A percentile compares a stretch with the other conserved stretches of the same genome.
Evolutionary conservation across 108 stramenopile species (phyloP).

Genomic region (Mediolabrus comicus): DNA sequence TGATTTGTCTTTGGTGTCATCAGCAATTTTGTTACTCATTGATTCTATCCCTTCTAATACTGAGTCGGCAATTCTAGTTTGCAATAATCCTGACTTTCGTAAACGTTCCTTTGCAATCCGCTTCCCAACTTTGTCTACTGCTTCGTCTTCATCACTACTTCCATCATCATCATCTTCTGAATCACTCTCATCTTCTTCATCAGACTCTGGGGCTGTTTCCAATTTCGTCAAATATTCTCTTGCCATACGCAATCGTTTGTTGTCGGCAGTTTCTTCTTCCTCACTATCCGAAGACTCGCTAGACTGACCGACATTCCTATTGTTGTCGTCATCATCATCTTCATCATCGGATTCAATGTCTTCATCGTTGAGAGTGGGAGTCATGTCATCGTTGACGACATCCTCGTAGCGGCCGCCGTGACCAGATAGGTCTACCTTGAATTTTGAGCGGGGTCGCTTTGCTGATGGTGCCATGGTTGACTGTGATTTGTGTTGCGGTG

Average conservation of each 20-base stretch:
- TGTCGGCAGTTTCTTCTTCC: slow-evolving; percentile 77
- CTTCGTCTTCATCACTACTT: slow-evolving; percentile 33
- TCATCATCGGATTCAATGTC: slow-evolving; percentile 42
- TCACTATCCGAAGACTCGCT: slow-evolving; percentile 48
- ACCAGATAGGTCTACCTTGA: slow-evolving; percentile 37
- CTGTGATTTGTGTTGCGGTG: too few species aligned
- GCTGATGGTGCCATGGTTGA: not conserved
- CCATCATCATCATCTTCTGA: slow-evolving; percentile 44
- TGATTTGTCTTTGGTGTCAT: not conserved
- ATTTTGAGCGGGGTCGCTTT: slow-evolving; percentile 11
- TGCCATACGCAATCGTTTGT: slow-evolving; percentile 78
- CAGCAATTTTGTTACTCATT: slow-evolving; percentile 12
- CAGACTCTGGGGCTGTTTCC: slow-evolving; percentile 43
- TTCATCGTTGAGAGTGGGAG: slow-evolving; percentile 21
- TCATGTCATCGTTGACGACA: slow-evolving; percentile 11
- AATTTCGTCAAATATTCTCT: slow-evolving; percentile 76
- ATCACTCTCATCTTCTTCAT: slow-evolving; percentile 26
- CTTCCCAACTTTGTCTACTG: slow-evolving; percentile 46
- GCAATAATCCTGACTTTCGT: slow-evolving; percentile 63
- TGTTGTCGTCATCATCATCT: slow-evolving; percentile 45
- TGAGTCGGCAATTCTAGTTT: slow-evolving; percentile 59
- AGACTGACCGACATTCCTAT: slow-evolving; percentile 24
- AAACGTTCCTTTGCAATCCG: slow-evolving; percentile 55
- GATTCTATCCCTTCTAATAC: slow-evolving; percentile 39
- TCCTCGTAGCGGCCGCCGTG: slow-evolving; percentile 32